Evolutionary conservation across 345 rosid genomes (phyloP), one percentile per base, ranked within the genome.

Genomic region (Salix purpurea): DNA sequence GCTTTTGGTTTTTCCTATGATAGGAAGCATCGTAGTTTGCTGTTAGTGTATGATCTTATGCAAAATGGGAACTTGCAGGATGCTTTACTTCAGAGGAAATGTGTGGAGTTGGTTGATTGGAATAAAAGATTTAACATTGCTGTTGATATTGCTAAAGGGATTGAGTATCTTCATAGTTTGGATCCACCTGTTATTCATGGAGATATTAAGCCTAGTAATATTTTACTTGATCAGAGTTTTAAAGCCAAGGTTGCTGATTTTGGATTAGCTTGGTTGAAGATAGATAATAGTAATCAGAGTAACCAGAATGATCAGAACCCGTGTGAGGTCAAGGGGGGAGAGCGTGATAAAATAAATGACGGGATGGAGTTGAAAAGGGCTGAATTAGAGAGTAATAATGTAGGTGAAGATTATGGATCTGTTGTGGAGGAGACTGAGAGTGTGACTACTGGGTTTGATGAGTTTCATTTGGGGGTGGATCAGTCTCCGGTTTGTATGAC

Each of bases 141-240:
- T 0, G 67, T 87, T 36, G 94, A 91, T 23, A 84, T 95, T 34
- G 99, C 97, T 36, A 85, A 76, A 76, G 99, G 97, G 56, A 81
- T 93, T 7, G 87, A 87, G 52, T 86, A 93, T 65, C 90, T 95
- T 44, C 99, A 95, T 68, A 68, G 90, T 21, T 75, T 92, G 78
- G 81, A 83, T 72, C 94, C 94, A 18, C 92, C 93, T 9, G 94
- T 90, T 56, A 89, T 95, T 58, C 97, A 95, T 28, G 97, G 97
- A 7, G 99, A 95, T 76, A 82, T 95, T 39, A 95, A 95, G 76
- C 97, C 97, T 9, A 93, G 97, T 65, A 95, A 95, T 67, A 71
- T 95, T 30, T 76, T 95, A 36, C 77, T 95, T 83, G 99, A 95
- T 84, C 86, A 83, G 37, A 70, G 60, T 54, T 95, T 95, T 79